A percentile compares a stretch with the other conserved stretches of the same genome.
phyloP scores from a whole-genome alignment of 352 stramenopile genomes.

The Phytopythium delawarense region DNA sequence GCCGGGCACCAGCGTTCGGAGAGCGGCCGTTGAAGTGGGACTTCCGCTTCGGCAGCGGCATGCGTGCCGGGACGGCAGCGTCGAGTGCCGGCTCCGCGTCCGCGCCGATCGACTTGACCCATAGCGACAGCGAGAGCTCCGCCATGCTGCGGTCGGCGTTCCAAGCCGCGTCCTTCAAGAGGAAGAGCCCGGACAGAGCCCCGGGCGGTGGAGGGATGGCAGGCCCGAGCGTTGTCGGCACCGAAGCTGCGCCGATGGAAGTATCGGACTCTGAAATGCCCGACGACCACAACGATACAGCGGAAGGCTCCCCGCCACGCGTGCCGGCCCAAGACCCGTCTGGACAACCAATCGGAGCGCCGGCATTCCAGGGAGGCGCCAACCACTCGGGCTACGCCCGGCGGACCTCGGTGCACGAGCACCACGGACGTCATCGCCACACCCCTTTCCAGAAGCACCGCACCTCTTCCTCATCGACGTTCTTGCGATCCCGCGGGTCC shows the following conservation, averaged over 20 bases:
- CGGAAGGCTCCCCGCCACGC: background rate
- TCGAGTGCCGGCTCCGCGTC: background rate
- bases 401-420: background rate
- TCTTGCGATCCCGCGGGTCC: background rate
- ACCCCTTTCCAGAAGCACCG: background rate
- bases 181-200: background rate
- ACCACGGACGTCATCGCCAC: background rate
- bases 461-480: background rate
- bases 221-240: background rate
- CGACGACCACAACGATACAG: background rate
- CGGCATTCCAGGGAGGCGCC: background rate
- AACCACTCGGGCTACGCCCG: background rate
- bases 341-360: background rate
- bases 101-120: background rate
- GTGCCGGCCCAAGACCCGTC: background rate
- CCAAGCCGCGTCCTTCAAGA: background rate
- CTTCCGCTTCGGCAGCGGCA: background rate
- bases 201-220: background rate
- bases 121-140: background rate
- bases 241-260: background rate
- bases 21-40: background rate
- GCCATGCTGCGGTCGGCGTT: background rate
- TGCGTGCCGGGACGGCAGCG: background rate
- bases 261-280: background rate
- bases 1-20: background rate